Conservation (phyloP, 2,329 filamentous ascomycete species). For the Fusarium foetens region DNA sequence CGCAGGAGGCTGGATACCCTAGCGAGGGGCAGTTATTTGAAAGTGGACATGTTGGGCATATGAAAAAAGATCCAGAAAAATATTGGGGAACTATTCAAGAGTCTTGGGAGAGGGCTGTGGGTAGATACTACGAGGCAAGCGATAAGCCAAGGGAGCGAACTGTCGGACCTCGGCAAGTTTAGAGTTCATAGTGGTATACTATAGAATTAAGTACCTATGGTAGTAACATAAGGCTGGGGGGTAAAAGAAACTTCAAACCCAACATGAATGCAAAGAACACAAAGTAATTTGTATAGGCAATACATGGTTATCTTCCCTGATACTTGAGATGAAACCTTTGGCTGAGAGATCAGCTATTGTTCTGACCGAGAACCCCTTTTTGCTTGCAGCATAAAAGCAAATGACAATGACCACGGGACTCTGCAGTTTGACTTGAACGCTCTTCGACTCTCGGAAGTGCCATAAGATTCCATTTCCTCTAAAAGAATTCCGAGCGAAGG, state of each 20-base stretch:
- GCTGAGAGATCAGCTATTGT: not conserved
- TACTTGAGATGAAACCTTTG: too few relatives aligned
- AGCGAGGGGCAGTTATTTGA: not conserved
- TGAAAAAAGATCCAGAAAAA: not conserved
- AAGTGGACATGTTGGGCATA: slow-evolving; percentile 11
- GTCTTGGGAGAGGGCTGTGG: not conserved
- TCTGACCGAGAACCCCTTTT: accelerated
- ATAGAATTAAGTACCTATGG: too few relatives aligned
- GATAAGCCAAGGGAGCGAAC: not conserved
- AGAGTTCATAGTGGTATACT: too few relatives aligned
- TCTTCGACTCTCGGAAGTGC: not conserved
- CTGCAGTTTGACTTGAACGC: not conserved
- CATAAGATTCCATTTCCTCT: not conserved
- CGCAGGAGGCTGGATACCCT: not conserved
- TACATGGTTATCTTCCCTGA: too few relatives aligned
- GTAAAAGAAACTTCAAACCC: too few relatives aligned
- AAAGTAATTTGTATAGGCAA: too few relatives aligned
- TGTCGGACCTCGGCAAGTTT: not conserved
- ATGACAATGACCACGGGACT: too few relatives aligned
- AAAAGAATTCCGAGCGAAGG: not conserved
- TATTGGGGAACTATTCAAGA: not conserved
- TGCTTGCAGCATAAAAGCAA: not conserved
- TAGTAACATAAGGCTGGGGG: too few relatives aligned
- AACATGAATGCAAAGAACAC: too few relatives aligned
- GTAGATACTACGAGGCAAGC: not conserved